Evolutionary conservation across 1,284 basidiomycete genomes (phyloP), one percentile per base, ranked within the genome.

Genomic region (Ustilago trichophora): DNA sequence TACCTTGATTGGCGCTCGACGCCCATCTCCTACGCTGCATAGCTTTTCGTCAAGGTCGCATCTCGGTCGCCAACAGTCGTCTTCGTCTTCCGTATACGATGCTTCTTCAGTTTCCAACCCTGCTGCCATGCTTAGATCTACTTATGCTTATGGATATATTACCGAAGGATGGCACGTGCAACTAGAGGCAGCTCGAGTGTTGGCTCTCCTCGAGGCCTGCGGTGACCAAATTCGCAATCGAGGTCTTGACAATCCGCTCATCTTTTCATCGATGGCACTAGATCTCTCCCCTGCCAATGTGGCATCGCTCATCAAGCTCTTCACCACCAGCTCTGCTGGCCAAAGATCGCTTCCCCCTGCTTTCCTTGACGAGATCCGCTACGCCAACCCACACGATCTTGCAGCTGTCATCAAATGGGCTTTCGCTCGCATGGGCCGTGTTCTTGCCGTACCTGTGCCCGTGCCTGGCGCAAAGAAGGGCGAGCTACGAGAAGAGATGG

Each of bases 381-480:
- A 71, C 34, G 78, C 78, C 26, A 77, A 73, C 27, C 68, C 76
- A 19, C 72, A 80, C 57, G 72, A 75, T 29, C 63, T 81, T 3
- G 77, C 77, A 33, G 78, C 79, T 8, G 26, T 79, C 33, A 72
- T 81, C 71, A 81, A 81, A 53, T 81, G 79, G 79, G 70, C 73
- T 3, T 66, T 81, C n/a, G 72, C 76, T 1, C 62, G 78, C 19
- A 47, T 81, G 49, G 76, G 77, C 5, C 58, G 73, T 13, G 74
- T 81, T n/a, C 59, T 79, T 7, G 73, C 77, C 13, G 77, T 78
- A 12, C 73, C 58, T 13, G 53, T 60, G 3, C 66, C 60, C 6
- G 47, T 43, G 0, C 27, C 55, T 3, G 54, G 53, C n/a, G 25
- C 48, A 7, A 70, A 59, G 41, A 60, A 59, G 38, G 70, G 70